Percentiles rank a stretch among this genome's conserved stretches.
Conservation (phyloP, 441 rosid species). For the Populus tomentosa region DNA sequence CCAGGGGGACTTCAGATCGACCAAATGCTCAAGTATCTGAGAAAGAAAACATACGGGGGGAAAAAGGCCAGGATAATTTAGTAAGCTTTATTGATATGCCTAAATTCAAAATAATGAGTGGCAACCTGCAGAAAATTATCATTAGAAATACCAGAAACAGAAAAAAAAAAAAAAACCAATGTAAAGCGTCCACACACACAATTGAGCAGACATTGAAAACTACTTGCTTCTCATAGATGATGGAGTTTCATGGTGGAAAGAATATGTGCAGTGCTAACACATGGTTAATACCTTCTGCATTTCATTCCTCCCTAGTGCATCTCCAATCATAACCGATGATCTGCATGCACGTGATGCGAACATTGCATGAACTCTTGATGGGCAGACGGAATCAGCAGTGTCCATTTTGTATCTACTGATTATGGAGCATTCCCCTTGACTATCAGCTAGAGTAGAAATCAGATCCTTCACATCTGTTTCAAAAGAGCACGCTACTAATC, state of each 20-base stretch:
- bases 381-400: slow-evolving; percentile 76
- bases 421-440: slow-evolving; percentile 75
- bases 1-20: slow-evolving; percentile 88
- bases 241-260: not conserved
- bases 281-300: slow-evolving; percentile 68
- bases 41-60: not conserved
- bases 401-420: slow-evolving; percentile 73
- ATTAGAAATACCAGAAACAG: not conserved
- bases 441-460: slow-evolving; percentile 76
- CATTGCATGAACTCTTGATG: slow-evolving; percentile 89
- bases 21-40: slow-evolving; percentile 82
- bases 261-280: not conserved
- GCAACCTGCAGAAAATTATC: not conserved
- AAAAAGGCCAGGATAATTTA: not conserved
- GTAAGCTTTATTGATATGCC: not conserved
- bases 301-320: slow-evolving; percentile 75
- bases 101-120: not conserved
- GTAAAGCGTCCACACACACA: not conserved
- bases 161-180: not conserved
- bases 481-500: not conserved
- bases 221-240: not conserved
- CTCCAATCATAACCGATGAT: slow-evolving; percentile 89
- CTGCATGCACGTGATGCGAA: slow-evolving; percentile 91
- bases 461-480: slow-evolving; percentile 86
- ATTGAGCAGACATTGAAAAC: not conserved